Percentiles rank a stretch among this genome's conserved stretches.
These are phyloP conservation scores for Syncephalastrum racemosum DNA, from an alignment of 371 early-diverging fungal genomes.

Conservation along the genomic window DNA sequence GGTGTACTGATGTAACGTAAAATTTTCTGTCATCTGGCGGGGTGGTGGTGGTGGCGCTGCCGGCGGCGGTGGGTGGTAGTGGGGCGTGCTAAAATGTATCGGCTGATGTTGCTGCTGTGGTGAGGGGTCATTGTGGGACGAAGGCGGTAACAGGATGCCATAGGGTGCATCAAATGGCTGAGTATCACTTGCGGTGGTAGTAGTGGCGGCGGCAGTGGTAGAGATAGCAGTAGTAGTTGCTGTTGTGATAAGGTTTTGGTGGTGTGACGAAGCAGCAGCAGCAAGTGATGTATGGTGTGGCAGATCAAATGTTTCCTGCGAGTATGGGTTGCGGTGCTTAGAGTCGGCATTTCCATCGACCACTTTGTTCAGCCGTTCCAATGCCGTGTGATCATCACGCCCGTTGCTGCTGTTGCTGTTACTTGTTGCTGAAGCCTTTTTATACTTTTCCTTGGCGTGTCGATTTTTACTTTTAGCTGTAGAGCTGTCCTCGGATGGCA, in stretches of 20 bases:
- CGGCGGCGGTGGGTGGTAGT: conserved; percentile 11
- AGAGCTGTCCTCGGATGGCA: too few relatives aligned
- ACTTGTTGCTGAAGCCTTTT: conserved; percentile 6
- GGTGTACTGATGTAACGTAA: conserved; percentile 39
- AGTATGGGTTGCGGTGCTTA: background rate
- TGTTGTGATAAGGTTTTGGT: too few relatives aligned
- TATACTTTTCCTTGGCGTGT: conserved; percentile 1
- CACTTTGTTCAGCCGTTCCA: too few relatives aligned
- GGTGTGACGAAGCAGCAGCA: background rate
- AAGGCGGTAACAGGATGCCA: background rate
- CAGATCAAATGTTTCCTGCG: background rate
- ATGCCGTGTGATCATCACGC: too few relatives aligned
- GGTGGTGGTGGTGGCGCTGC: conserved; percentile 5
- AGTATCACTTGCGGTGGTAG: background rate
- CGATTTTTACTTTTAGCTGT: background rate
- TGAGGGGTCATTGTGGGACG: background rate
- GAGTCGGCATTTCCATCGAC: background rate
- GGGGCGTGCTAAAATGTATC: conserved; percentile 3
- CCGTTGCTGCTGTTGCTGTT: background rate
- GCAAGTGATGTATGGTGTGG: background rate
- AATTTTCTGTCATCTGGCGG: conserved; percentile 16
- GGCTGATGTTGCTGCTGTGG: conserved; percentile 16
- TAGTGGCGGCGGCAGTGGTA: background rate
- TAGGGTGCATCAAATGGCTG: too few relatives aligned
- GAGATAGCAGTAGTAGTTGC: conserved; percentile 1